phyloP scores from a whole-genome alignment of 2,329 filamentous ascomycete species.

The Alternaria brassicicola region DNA sequence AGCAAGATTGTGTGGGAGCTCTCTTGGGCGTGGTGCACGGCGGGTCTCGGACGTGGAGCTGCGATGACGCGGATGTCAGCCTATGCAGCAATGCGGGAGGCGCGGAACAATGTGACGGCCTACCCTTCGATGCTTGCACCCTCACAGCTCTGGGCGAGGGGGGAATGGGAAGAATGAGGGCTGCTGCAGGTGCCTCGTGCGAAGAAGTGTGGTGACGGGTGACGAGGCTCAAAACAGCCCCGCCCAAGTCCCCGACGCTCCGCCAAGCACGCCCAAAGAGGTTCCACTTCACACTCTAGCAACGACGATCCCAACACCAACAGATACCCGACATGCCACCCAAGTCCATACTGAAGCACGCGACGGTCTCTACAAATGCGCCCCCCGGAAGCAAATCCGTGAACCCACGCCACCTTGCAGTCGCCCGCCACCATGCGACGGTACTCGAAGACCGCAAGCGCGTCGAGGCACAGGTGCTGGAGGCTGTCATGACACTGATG shows the following conservation, averaged over 20 bases:
- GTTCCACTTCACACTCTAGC: slow-evolving; percentile 13
- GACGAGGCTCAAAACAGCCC: slow-evolving; percentile 29
- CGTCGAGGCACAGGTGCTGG: slow-evolving; percentile 74
- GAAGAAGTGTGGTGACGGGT: slow-evolving; percentile 25
- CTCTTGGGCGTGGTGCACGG: slow-evolving; percentile 14
- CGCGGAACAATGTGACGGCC: slow-evolving; percentile 6
- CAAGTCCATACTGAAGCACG: slow-evolving; percentile 54
- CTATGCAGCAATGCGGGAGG: slow-evolving; percentile 15
- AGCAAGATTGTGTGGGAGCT: slow-evolving; percentile 2
- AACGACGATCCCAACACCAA: slow-evolving; percentile 12
- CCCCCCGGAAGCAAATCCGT: slow-evolving; percentile 35
- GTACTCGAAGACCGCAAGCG: slow-evolving; percentile 83
- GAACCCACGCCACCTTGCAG: slow-evolving; percentile 58
- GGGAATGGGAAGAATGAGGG: slow-evolving; percentile 13
- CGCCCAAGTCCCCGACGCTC: slow-evolving; percentile 16
- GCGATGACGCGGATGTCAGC: slow-evolving; percentile 24
- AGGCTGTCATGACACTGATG: slow-evolving; percentile 73
- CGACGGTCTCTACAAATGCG: slow-evolving; percentile 21
- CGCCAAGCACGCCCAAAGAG: slow-evolving; percentile 14
- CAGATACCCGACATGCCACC: slow-evolving; percentile 41
- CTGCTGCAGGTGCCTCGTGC: slow-evolving; percentile 18
- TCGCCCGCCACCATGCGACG: slow-evolving; percentile 81
- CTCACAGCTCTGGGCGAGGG: slow-evolving; percentile 17
- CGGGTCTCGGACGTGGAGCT: slow-evolving; percentile 21
- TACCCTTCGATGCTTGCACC: slow-evolving; percentile 15